Evolutionary conservation across 2,329 filamentous ascomycete species (phyloP).

Genomic region (Fusarium verrucosum): DNA sequence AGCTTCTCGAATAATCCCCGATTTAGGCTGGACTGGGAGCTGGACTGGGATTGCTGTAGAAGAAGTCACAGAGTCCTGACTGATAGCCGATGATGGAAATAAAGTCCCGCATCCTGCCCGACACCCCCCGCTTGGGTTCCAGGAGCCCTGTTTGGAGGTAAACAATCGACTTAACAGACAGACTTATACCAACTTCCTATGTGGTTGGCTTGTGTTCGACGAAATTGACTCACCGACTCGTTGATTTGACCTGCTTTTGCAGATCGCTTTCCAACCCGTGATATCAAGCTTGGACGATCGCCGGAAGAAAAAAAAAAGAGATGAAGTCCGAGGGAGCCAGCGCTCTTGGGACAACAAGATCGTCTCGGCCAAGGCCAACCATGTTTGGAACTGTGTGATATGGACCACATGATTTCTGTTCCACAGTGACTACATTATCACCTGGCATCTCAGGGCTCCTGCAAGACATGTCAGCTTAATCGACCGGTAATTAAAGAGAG

Average conservation of each 20-base stretch:
- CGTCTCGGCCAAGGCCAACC: slow-evolving; percentile 3
- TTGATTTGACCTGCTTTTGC: not conserved
- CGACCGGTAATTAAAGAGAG: not conserved
- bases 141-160: not conserved
- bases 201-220: not conserved
- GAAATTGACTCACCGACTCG: not conserved
- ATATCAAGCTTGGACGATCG: not conserved
- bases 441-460: not conserved
- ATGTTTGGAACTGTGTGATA: not conserved
- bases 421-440: not conserved
- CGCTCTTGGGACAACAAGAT: not conserved
- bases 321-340: not conserved
- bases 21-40: slow-evolving; percentile 8
- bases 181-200: not conserved
- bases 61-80: slow-evolving; percentile 1
- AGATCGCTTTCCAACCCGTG: not conserved
- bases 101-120: slow-evolving; percentile 13
- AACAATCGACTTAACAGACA: not conserved
- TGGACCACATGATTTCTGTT: slow-evolving; percentile 6
- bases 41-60: no score
- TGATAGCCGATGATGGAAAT: not conserved
- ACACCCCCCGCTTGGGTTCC: not conserved
- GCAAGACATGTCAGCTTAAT: not conserved
- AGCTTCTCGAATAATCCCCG: slow-evolving; percentile 18
- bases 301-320: not conserved